Percentiles rank a stretch among this genome's conserved stretches.
phyloP scores from a whole-genome alignment of 2,329 filamentous ascomycete species.

The Tolypocladium pustulatum region DNA sequence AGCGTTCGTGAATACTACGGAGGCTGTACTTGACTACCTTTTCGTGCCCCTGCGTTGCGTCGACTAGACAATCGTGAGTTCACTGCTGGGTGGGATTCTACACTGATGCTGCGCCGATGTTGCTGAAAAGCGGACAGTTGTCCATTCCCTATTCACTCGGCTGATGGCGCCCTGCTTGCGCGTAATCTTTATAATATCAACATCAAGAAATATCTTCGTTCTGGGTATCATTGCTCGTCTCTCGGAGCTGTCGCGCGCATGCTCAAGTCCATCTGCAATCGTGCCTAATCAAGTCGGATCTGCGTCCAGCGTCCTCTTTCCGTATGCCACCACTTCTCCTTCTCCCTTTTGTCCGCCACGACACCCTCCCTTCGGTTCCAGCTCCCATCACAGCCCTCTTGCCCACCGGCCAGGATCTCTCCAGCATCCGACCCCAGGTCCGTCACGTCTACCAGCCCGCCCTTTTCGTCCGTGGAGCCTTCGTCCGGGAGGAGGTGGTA shows the following conservation, averaged over 20 bases:
- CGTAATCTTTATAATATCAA: too few species aligned
- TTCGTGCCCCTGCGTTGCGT: neutral
- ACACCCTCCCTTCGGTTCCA: constrained; percentile 32
- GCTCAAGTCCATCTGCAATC: neutral
- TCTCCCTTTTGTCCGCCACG: constrained; percentile 33
- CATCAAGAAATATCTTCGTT: neutral
- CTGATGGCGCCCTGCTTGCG: neutral
- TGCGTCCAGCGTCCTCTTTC: constrained; percentile 34
- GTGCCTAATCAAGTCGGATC: constrained; percentile 9
- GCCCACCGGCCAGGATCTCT: constrained; percentile 27
- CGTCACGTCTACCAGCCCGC: constrained; percentile 41
- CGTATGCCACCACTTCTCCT: constrained; percentile 39
- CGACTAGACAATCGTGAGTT: neutral
- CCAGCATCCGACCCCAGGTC: constrained; percentile 38
- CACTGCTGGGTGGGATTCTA: too few species aligned
- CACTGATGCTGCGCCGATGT: too few species aligned
- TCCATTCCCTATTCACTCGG: too few species aligned
- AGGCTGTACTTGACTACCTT: neutral
- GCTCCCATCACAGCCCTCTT: constrained; percentile 32
- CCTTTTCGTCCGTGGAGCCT: constrained; percentile 44
- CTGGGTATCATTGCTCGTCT: neutral
- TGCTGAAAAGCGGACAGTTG: too few species aligned
- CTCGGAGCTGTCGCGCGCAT: neutral
- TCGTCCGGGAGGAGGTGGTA: constrained; percentile 51
- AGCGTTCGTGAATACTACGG: neutral